These are phyloP conservation scores for Pythium grandisporangium DNA, from an alignment of 352 stramenopile species.

Conservation along the genomic window DNA sequence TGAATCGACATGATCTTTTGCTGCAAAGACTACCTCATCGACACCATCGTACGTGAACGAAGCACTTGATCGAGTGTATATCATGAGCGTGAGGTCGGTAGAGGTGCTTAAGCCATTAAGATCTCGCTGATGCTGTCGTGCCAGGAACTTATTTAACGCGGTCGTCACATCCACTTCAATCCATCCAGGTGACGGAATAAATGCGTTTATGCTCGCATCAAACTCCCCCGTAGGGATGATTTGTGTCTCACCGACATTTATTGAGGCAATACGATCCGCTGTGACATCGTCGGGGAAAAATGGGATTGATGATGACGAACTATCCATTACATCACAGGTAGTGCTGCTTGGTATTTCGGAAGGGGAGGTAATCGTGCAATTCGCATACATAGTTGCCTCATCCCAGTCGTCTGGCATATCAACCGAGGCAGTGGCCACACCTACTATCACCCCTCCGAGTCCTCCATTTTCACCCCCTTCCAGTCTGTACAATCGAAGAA, in stretches of 20 bases:
- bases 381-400: slow-evolving; percentile 19
- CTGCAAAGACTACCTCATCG: slow-evolving; percentile 48
- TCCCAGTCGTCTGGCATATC: slow-evolving; percentile 21
- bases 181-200: slow-evolving; percentile 29
- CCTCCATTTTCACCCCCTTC: slow-evolving; percentile 54
- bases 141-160: slow-evolving; percentile 41
- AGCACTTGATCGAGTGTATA: slow-evolving; percentile 32
- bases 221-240: slow-evolving; percentile 25
- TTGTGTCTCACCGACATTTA: slow-evolving; percentile 16
- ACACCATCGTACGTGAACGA: slow-evolving; percentile 41
- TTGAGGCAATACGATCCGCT: slow-evolving; percentile 15
- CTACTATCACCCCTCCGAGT: slow-evolving; percentile 39
- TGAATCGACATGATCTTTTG: slow-evolving; percentile 29
- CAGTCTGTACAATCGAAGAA: slow-evolving; percentile 42
- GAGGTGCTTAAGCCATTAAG: slow-evolving; percentile 2
- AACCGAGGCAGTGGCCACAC: slow-evolving; percentile 18
- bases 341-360: background rate
- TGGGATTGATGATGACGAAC: background rate
- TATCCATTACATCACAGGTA: background rate
- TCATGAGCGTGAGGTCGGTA: slow-evolving; percentile 27
- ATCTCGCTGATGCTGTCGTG: slow-evolving; percentile 10
- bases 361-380: slow-evolving; percentile 17
- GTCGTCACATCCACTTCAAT: slow-evolving; percentile 60
- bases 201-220: slow-evolving; percentile 25
- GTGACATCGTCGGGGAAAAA: slow-evolving; percentile 19